Conservation (phyloP, 371 early-diverging fungal genomes). For the Parasitella parasitica region DNA sequence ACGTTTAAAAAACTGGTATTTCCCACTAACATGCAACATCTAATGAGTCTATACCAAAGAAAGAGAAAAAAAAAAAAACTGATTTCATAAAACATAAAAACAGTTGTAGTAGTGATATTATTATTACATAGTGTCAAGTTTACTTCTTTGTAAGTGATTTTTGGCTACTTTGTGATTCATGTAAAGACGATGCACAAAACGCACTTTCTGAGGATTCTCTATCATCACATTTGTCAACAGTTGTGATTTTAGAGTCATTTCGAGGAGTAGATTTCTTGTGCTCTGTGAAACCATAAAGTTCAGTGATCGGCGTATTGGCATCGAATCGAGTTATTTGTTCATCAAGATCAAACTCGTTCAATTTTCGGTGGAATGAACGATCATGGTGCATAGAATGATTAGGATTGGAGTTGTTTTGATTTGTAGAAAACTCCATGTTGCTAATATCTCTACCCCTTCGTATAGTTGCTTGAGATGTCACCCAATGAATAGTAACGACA, state of each 20-base stretch:
- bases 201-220: neutral
- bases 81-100: too few relatives aligned
- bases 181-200: neutral
- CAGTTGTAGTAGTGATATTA: neutral
- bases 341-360: neutral
- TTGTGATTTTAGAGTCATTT: neutral
- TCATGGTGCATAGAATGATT: neutral
- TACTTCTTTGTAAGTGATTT: slow-evolving; percentile 1
- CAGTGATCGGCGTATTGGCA: neutral
- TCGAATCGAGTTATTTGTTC: neutral
- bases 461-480: slow-evolving; percentile 10
- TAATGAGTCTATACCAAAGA: too few relatives aligned
- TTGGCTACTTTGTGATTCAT: slow-evolving; percentile 13
- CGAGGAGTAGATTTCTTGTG: neutral
- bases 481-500: slow-evolving; percentile 59
- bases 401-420: neutral
- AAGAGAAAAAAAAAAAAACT: too few relatives aligned
- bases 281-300: neutral
- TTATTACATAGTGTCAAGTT: neutral
- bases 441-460: neutral
- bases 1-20: too few relatives aligned
- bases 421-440: neutral
- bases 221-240: neutral
- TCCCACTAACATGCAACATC: too few relatives aligned
- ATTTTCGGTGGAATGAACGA: neutral